These are phyloP conservation scores for Corinectria fuckeliana DNA, from an alignment of 2,329 filamentous ascomycete genomes.

Conservation along the genomic window DNA sequence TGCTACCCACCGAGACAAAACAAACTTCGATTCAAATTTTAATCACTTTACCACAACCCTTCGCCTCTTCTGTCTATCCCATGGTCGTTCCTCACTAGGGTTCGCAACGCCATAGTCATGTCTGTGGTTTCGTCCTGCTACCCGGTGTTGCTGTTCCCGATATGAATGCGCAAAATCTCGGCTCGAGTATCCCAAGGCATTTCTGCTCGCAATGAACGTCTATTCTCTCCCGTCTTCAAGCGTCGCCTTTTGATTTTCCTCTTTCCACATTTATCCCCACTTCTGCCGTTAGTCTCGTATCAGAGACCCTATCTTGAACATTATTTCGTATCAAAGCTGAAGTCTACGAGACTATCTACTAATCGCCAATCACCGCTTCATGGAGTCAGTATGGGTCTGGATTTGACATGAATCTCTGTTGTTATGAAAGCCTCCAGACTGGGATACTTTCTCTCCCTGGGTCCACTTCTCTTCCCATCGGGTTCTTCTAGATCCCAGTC, in stretches of 20 bases:
- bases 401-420: background rate
- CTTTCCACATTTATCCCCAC: background rate
- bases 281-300: too few relatives aligned
- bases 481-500: background rate
- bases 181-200: background rate
- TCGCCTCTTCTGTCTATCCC: background rate
- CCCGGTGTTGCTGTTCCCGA: background rate
- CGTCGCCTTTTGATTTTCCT: too few relatives aligned
- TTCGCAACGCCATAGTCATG: background rate
- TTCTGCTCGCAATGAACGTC: too few relatives aligned
- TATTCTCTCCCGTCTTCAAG: background rate
- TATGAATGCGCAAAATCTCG: background rate
- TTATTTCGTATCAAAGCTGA: background rate
- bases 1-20: background rate
- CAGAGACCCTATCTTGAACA: background rate
- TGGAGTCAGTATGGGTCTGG: background rate
- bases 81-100: background rate
- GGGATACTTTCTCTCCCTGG: background rate
- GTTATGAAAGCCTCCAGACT: background rate
- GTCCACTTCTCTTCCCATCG: conserved; percentile 1
- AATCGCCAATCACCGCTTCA: background rate
- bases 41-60: background rate
- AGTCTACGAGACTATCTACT: too few relatives aligned
- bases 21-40: conserved; percentile 3
- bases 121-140: background rate